These are phyloP conservation scores for Cylindrodendrum hubeiense DNA, from an alignment of 2,329 filamentous ascomycete species.

Conservation along the genomic window DNA sequence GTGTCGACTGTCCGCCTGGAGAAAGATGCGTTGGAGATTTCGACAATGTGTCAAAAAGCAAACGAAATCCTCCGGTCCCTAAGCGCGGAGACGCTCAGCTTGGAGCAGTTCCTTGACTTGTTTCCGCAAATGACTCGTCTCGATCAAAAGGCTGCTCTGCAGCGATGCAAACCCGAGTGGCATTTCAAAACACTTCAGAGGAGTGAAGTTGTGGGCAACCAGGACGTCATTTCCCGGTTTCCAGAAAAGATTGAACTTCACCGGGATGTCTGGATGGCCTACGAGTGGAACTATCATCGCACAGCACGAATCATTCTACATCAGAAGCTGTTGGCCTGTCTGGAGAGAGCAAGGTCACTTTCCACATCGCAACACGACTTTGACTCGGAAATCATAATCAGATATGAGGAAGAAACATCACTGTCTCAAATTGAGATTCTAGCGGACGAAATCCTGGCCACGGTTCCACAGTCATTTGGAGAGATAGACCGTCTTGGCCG, in stretches of 20 bases:
- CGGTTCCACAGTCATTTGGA: constrained; percentile 53
- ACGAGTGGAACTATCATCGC: constrained; percentile 57
- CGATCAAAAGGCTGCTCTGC: constrained; percentile 46
- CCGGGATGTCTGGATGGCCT: constrained; percentile 54
- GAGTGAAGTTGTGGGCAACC: constrained; percentile 29
- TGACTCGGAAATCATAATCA: background rate
- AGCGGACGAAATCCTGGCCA: constrained; percentile 50
- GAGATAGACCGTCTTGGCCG: constrained; percentile 47
- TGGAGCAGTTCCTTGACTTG: constrained; percentile 36
- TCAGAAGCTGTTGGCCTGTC: constrained; percentile 49
- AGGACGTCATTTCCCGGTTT: constrained; percentile 15
- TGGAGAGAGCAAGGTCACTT: constrained; percentile 24
- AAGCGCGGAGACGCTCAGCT: background rate
- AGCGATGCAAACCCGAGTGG: constrained; percentile 51
- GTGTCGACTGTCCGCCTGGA: constrained; percentile 34
- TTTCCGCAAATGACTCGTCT: constrained; percentile 47
- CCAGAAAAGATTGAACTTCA: constrained; percentile 50
- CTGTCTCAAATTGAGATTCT: constrained; percentile 44
- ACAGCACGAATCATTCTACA: constrained; percentile 53
- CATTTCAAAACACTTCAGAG: constrained; percentile 42
- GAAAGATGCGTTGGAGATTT: constrained; percentile 30
- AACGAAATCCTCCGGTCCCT: constrained; percentile 41
- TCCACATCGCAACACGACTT: background rate
- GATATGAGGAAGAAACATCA: constrained; percentile 24
- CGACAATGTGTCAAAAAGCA: constrained; percentile 46